Evolutionary conservation across 2,329 filamentous ascomycete species (phyloP), one percentile per base, ranked within the genome.

Genomic region (Botrytis elliptica): DNA sequence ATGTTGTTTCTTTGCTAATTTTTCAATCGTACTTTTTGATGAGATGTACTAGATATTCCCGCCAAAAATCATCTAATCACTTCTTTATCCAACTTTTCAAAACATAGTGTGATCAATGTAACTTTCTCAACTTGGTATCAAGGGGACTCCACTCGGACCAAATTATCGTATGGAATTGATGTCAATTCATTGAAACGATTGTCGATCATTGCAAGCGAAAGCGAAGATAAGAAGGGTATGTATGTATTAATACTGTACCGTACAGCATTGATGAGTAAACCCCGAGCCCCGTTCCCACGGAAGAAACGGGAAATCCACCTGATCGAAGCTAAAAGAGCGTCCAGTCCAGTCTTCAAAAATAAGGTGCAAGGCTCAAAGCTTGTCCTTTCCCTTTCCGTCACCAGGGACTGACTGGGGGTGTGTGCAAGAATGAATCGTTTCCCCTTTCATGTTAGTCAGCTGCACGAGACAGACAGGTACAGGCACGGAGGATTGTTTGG

Each of bases 171-270:
- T n/a, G 20, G 29, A 67, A 55, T 67, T 29, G 36, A 67, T 8
- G 25, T 55, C 65, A 67, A 67, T 29, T 40, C 10, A 22, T 22
- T 3, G 16, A 55, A 16, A n/a, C 65, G 65, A 67, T 55, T 55
- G 46, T 55, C 22, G 33, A 67, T 67, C 44, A 38, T 12, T 25
- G 12, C 12, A 52, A 55, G 65, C 49, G 65, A 57, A 16, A 57
- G 65, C 36, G 49, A 38, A 68, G 65, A 42, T 68, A 55, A 68
- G 65, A 57, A 22, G 29, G n/a, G 33, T 33, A 60, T 33, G 29
- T 29, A 29, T 29, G 29, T 29, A 33, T 33, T 33, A 33, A 33
- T 33, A 33, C 33, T 4, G 3, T 49, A 25, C 49, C 6, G 12
- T 2, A 40, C 7, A 18, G 36, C 20, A 40, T 25, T n/a, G 33